A percentile compares a stretch with the other conserved stretches of the same genome.
These are phyloP conservation scores for Capronia epimyces DNA, from an alignment of 2,329 filamentous ascomycete genomes.

Conservation along the genomic window DNA sequence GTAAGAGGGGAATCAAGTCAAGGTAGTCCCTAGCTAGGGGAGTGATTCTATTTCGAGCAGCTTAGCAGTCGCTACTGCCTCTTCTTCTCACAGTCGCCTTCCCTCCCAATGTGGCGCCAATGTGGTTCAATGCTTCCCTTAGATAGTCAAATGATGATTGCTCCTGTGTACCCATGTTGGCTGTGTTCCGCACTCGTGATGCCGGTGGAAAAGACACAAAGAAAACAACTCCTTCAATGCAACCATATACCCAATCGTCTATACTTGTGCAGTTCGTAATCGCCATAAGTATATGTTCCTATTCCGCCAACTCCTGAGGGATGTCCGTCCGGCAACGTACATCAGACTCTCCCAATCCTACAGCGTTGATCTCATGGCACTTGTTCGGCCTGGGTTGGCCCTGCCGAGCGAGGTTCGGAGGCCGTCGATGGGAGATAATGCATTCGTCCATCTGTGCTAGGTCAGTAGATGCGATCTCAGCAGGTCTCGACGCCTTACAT, in stretches of 20 bases:
- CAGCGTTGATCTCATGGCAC: slow-evolving; percentile 38
- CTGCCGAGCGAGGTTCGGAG: slow-evolving; percentile 30
- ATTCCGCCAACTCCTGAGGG: slow-evolving; percentile 12
- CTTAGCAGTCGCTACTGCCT: slow-evolving; percentile 1
- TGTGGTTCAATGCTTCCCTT: not conserved
- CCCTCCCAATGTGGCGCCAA: not conserved
- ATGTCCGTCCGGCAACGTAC: not conserved
- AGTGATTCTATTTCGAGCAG: slow-evolving; percentile 1
- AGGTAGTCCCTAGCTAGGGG: not conserved
- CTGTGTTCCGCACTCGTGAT: not conserved
- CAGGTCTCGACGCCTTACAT: slow-evolving; percentile 57
- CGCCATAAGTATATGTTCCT: slow-evolving; percentile 6
- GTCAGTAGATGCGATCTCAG: slow-evolving; percentile 30
- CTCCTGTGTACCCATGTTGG: not conserved
- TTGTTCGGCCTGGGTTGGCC: slow-evolving; percentile 36
- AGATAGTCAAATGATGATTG: slow-evolving; percentile 4
- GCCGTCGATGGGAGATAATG: slow-evolving; percentile 15
- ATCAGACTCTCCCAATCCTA: slow-evolving; percentile 7
- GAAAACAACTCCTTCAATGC: slow-evolving; percentile 16
- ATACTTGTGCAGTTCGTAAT: slow-evolving; percentile 18
- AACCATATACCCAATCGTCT: slow-evolving; percentile 23
- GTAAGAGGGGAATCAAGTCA: too few relatives aligned
- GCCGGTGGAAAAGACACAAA: not conserved
- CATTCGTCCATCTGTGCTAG: slow-evolving; percentile 32
- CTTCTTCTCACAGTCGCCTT: not conserved